Conservation (phyloP, 1,284 basidiomycete genomes). For the Rhodotorula sp. region DNA sequence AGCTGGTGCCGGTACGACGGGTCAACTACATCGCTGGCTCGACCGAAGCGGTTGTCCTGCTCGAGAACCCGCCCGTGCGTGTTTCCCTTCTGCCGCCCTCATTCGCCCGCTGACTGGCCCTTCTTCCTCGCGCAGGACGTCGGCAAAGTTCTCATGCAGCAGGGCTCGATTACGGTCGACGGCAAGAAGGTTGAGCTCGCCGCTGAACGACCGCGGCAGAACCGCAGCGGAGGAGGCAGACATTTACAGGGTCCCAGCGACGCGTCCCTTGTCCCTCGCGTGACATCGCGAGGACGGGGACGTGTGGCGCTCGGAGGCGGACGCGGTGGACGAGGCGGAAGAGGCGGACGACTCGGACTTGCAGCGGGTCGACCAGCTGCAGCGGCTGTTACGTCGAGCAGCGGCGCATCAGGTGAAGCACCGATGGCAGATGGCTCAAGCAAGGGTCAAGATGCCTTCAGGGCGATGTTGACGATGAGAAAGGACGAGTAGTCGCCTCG, state of each 20-base stretch:
- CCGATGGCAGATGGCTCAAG: neutral
- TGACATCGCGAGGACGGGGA: conserved; percentile 24
- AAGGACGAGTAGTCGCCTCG: conserved; percentile 1
- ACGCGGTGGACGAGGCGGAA: conserved; percentile 14
- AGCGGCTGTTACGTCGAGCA: neutral
- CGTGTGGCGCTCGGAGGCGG: conserved; percentile 26
- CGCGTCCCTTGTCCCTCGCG: conserved; percentile 29
- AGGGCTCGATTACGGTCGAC: conserved; percentile 24
- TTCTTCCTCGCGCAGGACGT: conserved; percentile 59
- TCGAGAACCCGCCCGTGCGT: conserved; percentile 69
- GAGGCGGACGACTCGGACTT: neutral
- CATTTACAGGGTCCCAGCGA: neutral
- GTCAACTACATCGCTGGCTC: conserved; percentile 50
- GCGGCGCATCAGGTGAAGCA: neutral
- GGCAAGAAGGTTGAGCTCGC: conserved; percentile 18
- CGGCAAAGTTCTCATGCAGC: conserved; percentile 66
- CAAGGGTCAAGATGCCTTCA: conserved; percentile 36
- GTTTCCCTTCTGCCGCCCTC: conserved; percentile 2
- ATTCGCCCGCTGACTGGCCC: neutral
- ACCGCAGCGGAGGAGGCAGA: neutral
- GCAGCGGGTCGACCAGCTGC: neutral
- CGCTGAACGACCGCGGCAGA: conserved; percentile 17
- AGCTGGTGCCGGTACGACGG: conserved; percentile 66
- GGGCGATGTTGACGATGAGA: conserved; percentile 32
- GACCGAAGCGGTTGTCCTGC: conserved; percentile 64